Percentiles rank a stretch among this genome's conserved stretches.
Conservation (phyloP, 2,329 filamentous ascomycete genomes). For the Phialophora verrucosa region DNA sequence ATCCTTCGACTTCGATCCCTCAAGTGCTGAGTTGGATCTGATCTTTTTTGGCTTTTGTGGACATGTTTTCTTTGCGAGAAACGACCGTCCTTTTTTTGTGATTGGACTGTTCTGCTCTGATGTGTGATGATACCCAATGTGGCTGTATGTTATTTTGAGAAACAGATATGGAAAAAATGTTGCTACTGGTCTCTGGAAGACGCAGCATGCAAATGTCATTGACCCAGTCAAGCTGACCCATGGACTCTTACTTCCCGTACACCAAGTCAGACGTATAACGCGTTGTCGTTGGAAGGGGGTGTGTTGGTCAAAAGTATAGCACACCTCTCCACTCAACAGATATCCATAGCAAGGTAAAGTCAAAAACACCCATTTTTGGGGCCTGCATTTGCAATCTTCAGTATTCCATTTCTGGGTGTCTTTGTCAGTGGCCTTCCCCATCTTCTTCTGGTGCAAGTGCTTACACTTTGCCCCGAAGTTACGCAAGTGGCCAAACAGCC, state of each 20-base stretch:
- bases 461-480: conserved; percentile 1
- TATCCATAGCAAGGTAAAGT: conserved; percentile 1
- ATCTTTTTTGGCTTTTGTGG: conserved; percentile 8
- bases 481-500: neutral
- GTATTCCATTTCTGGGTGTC: conserved; percentile 6
- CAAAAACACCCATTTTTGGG: conserved; percentile 1
- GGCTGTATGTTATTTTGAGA: conserved; percentile 31
- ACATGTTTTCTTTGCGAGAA: conserved; percentile 1
- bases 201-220: conserved; percentile 14
- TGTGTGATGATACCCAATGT: conserved; percentile 37
- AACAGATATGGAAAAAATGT: conserved; percentile 21
- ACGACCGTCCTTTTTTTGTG: conserved; percentile 20
- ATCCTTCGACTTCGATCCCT: conserved; percentile 35
- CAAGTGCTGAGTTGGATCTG: conserved; percentile 40
- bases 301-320: neutral
- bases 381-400: neutral
- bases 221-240: conserved; percentile 1
- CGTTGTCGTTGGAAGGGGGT: neutral
- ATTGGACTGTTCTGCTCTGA: conserved; percentile 17
- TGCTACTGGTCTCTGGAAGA: conserved; percentile 34
- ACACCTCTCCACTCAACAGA: neutral
- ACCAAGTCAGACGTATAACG: conserved; percentile 2
- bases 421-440: conserved; percentile 1
- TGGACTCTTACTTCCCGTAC: neutral
- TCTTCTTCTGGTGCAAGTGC: conserved; percentile 12